phyloP scores from a whole-genome alignment of 306 rosid genomes.

The Rubus parviflorus region DNA sequence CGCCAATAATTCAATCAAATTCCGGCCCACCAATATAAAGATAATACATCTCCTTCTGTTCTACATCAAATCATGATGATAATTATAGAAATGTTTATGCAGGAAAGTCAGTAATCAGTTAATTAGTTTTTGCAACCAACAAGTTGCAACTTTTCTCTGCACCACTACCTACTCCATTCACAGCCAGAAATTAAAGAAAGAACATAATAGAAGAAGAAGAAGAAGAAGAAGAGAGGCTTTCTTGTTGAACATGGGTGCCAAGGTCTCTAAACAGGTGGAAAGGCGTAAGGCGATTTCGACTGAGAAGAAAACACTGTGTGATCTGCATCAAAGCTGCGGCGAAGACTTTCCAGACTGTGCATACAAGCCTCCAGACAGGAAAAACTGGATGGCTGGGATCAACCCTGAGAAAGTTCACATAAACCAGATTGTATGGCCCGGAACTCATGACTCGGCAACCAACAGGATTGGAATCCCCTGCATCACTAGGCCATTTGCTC shows the following conservation, averaged over 20 bases:
- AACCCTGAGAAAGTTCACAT: slow-evolving; percentile 46
- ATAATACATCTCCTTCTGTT: neutral
- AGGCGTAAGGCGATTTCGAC: slow-evolving; percentile 47
- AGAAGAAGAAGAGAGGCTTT: slow-evolving; percentile 1
- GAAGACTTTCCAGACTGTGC: slow-evolving; percentile 58
- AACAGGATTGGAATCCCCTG: slow-evolving; percentile 68
- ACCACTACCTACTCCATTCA: neutral
- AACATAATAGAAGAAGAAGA: too few relatives aligned
- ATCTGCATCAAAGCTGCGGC: slow-evolving; percentile 42
- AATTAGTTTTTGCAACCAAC: neutral
- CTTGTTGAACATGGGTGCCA: slow-evolving; percentile 57
- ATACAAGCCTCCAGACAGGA: slow-evolving; percentile 61
- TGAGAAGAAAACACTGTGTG: slow-evolving; percentile 48
- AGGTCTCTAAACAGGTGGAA: slow-evolving; percentile 51
- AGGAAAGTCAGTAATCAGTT: neutral
- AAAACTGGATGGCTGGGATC: slow-evolving; percentile 72
- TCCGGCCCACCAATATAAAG: slow-evolving; percentile 10
- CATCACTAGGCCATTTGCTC: slow-evolving; percentile 87
- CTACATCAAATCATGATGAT: slow-evolving; percentile 6
- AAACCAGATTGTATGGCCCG: slow-evolving; percentile 78
- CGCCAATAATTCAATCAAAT: slow-evolving; percentile 45
- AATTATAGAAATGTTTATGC: slow-evolving; percentile 4
- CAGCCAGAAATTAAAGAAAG: neutral
- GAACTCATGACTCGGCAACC: slow-evolving; percentile 91
- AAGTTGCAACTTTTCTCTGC: neutral